phyloP scores from a whole-genome alignment of 2,329 filamentous ascomycete genomes.

The Aspergillus texensis region DNA sequence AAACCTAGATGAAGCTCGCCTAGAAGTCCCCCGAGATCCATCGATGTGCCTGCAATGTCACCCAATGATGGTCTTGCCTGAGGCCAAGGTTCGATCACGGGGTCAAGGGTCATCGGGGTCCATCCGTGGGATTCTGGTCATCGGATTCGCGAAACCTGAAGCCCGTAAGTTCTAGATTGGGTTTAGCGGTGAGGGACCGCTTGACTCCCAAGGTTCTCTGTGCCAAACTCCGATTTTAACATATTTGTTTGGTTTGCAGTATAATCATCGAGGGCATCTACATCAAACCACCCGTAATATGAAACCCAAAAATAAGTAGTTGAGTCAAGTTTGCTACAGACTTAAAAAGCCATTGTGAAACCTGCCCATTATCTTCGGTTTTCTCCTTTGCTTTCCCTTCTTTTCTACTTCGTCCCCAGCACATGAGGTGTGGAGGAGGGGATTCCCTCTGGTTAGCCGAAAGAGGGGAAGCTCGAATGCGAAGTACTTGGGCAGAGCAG shows the following conservation, averaged over 20 bases:
- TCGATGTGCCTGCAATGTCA: slow-evolving; percentile 5
- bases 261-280: background rate
- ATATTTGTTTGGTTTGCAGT: background rate
- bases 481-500: background rate
- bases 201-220: slow-evolving; percentile 11
- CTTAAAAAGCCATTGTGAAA: background rate
- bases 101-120: slow-evolving; percentile 8
- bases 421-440: background rate
- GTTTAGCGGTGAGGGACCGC: slow-evolving; percentile 11
- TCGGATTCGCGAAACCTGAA: background rate
- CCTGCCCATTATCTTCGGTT: background rate
- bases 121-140: background rate
- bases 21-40: slow-evolving; percentile 8
- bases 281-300: background rate
- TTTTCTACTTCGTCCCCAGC: background rate
- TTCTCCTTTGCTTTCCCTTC: background rate
- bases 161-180: background rate
- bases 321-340: background rate
- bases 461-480: slow-evolving; percentile 2
- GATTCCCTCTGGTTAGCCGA: background rate
- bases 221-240: slow-evolving; percentile 1
- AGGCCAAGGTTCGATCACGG: slow-evolving; percentile 9
- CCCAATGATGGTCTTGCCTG: background rate
- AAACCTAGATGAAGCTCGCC: background rate
- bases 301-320: background rate